A percentile compares a stretch with the other conserved stretches of the same genome.
Evolutionary conservation across 805 yeast genomes (phyloP).

Genomic region (Groenewaldozyma salmanticensis): DNA sequence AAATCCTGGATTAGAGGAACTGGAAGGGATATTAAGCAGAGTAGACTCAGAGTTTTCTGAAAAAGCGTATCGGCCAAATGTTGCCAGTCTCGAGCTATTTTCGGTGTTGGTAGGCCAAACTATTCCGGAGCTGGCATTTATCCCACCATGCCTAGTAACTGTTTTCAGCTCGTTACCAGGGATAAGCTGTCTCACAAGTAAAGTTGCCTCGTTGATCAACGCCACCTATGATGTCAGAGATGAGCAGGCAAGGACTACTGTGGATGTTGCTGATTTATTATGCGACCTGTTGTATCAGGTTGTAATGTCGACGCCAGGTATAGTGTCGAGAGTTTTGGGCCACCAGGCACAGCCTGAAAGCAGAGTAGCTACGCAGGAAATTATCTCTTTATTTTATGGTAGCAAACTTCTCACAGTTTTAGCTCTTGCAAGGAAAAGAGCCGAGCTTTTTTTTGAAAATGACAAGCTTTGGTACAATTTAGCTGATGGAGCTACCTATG

Average conservation of each 20-base stretch:
- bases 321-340: not conserved
- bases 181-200: not conserved
- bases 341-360: not conserved
- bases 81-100: constrained; percentile 2
- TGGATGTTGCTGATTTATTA: not conserved
- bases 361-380: not conserved
- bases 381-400: constrained; percentile 5
- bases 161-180: constrained; percentile 1
- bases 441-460: not conserved
- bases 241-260: not conserved
- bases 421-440: not conserved
- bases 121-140: constrained; percentile 1
- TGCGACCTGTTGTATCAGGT: constrained; percentile 4
- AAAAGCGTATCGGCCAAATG: not conserved
- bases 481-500: constrained; percentile 12
- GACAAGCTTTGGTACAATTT: constrained; percentile 12
- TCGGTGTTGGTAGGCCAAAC: constrained; percentile 5
- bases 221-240: too few relatives aligned
- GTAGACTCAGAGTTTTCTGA: not conserved
- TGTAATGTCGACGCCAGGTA: not conserved
- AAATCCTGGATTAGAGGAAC: not conserved
- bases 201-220: not conserved
- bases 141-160: not conserved
- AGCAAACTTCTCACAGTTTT: constrained; percentile 4
- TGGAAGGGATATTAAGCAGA: not conserved